These are phyloP conservation scores for Boletus patriciae DNA, from an alignment of 768 basidiomycete species.

Conservation along the genomic window DNA sequence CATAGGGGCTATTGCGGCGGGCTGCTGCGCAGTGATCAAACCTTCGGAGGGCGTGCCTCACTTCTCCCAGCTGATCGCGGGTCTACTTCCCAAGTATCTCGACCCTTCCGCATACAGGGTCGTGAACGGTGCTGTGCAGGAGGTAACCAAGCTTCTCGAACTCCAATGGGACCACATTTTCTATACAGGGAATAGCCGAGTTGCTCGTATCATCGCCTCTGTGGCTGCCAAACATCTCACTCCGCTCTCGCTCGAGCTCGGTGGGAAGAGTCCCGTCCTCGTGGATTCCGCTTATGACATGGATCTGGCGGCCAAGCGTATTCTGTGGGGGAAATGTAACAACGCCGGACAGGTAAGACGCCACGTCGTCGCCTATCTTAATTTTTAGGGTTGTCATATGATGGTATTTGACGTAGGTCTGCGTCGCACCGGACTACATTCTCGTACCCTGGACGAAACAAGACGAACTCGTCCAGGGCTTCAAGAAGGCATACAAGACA, in stretches of 20 bases:
- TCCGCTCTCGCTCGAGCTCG: conserved; percentile 34
- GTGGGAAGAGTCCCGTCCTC: conserved; percentile 47
- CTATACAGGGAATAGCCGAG: conserved; percentile 37
- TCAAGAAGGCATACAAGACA: conserved; percentile 42
- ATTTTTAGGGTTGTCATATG: neutral
- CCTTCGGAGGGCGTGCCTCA: conserved; percentile 57
- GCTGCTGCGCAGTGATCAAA: conserved; percentile 67
- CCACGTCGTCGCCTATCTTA: neutral
- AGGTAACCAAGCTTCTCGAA: conserved; percentile 36
- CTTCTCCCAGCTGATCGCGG: conserved; percentile 49
- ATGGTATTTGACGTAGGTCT: conserved; percentile 29
- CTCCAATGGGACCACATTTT: conserved; percentile 38
- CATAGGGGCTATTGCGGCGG: conserved; percentile 72
- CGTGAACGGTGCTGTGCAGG: conserved; percentile 47
- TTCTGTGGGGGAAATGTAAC: conserved; percentile 63
- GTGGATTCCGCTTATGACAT: conserved; percentile 45
- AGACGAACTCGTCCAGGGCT: conserved; percentile 45
- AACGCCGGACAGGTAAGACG: conserved; percentile 61
- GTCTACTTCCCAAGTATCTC: conserved; percentile 56
- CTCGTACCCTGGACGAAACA: conserved; percentile 44
- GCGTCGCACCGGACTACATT: conserved; percentile 46
- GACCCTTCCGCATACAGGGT: conserved; percentile 51
- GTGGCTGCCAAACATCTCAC: conserved; percentile 35
- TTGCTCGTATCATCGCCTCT: conserved; percentile 25
- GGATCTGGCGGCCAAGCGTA: conserved; percentile 57